Conservation (phyloP, 2,329 filamentous ascomycete species). For the Paramyrothecium roridum region DNA sequence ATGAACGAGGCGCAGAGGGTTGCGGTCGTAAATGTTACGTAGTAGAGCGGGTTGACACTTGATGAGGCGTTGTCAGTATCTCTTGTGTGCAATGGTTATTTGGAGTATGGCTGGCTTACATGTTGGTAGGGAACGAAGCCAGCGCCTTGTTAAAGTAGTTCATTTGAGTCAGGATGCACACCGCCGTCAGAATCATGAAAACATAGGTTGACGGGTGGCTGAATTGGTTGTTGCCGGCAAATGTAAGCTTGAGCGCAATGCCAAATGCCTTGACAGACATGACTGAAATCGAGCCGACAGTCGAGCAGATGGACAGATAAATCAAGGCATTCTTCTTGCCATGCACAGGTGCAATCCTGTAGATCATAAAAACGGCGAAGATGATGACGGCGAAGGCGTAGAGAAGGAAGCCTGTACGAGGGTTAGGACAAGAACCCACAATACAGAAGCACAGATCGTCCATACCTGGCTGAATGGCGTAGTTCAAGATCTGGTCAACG, state of each 20-base stretch:
- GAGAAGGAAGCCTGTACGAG: conserved; percentile 71
- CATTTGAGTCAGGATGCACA: conserved; percentile 98
- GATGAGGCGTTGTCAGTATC: conserved; percentile 7
- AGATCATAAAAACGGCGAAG: conserved; percentile 94
- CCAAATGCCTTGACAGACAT: conserved; percentile 99
- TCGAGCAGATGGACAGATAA: conserved; percentile 96
- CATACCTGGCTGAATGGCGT: conserved; percentile 85
- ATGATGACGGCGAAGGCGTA: conserved; percentile 78
- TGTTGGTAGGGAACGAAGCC: conserved; percentile 94
- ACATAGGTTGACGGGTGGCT: conserved; percentile 93
- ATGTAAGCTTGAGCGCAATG: conserved; percentile 92
- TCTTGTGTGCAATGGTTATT: neutral
- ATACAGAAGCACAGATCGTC: conserved; percentile 16
- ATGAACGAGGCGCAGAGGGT: conserved; percentile 95
- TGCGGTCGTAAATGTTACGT: conserved; percentile 94
- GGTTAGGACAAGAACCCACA: conserved; percentile 4
- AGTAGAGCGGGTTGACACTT: conserved; percentile 94
- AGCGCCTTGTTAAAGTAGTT: conserved; percentile 99
- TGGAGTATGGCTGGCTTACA: conserved; percentile 56
- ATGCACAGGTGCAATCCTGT: conserved; percentile 82
- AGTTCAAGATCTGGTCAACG: conserved; percentile 86
- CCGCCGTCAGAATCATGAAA: conserved; percentile 86
- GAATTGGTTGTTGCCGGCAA: conserved; percentile 93
- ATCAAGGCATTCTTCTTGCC: conserved; percentile 95
- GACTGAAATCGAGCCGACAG: conserved; percentile 93